These are phyloP conservation scores for Corylus americana DNA, from an alignment of 306 rosid genomes.

Conservation along the genomic window DNA sequence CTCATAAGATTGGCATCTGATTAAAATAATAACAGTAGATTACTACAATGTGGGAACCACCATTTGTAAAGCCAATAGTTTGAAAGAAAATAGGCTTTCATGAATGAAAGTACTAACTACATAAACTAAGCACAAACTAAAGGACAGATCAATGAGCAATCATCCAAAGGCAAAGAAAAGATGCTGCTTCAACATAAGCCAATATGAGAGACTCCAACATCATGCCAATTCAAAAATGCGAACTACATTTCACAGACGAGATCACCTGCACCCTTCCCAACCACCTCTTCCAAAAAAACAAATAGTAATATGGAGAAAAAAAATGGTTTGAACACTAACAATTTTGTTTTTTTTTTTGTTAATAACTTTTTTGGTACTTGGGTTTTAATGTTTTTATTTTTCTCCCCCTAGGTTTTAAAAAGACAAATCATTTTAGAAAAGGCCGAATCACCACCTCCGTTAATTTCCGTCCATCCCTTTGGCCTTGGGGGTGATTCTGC, in stretches of 20 bases:
- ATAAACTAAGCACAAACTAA: neutral
- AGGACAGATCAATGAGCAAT: neutral
- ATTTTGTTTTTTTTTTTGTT: no score
- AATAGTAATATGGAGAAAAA: neutral
- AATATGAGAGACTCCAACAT: neutral
- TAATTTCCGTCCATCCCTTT: no score
- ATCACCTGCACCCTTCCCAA: neutral
- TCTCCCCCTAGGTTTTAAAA: no score
- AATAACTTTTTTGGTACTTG: no score
- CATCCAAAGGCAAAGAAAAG: neutral
- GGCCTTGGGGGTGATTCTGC: no score
- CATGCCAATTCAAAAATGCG: neutral
- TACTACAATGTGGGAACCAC: neutral
- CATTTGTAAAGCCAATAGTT: neutral
- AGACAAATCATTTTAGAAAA: no score
- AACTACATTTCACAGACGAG: neutral
- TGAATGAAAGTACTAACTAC: neutral
- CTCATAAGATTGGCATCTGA: slow-evolving; percentile 92
- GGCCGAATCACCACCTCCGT: no score
- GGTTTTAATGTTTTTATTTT: no score
- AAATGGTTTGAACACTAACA: no score
- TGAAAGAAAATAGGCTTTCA: neutral
- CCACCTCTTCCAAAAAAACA: neutral
- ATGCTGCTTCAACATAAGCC: neutral
- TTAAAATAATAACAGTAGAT: slow-evolving; percentile 29